Base-by-base conservation (phyloP, 352 stramenopile species). In the Phytopythium sindhum region DNA sequence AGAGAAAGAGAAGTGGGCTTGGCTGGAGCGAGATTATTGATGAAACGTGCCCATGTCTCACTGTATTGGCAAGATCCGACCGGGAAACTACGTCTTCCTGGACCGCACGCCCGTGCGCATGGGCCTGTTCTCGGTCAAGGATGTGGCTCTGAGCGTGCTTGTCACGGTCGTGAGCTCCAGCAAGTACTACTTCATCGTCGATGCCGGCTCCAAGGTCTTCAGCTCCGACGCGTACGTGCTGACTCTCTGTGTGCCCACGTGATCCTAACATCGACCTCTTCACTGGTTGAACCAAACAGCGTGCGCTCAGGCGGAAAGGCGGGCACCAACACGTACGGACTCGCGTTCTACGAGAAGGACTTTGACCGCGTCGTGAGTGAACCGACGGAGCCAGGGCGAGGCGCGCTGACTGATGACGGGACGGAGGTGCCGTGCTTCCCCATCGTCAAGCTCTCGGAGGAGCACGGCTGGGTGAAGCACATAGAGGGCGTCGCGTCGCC, bases 1-100 rank as follows among this genome's bases (percentile, higher is more conserved):
- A 14, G 7, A 31, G 14, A 1, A 4, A 29, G 19, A 14, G 7
- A 19, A 6, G 12, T 52, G 23, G 4, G 2, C 6, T 31, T 21
- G n/a, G 23, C 45, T 54, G 12, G 24, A 2, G 11, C 24, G 17
- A 31, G 4, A 29, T 3, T 4, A 54, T 9, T 53, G 37, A 35
- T 21, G 29, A 10, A 58, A 12, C 17, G 28, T 23, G 26, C 41
- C 12, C 55, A 21, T 56, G 26, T 44, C 54, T 19, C n/a, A n/a
- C 26, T 42, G 35, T 9, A 3, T 5, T 41, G 4, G n/a, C 23
- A 28, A 88, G 73, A 86, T 90, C 56, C 84, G 81, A 9, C 80
- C 81, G 15, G 84, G 81, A 31, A 92, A 90, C 68, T 90, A 90
- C 48, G 75, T 90, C 12, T 92, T 92, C 57, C 63, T 89, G 15